Evolutionary conservation across 257 asterid species (phyloP).

Genomic region (Rehmannia glutinosa): DNA sequence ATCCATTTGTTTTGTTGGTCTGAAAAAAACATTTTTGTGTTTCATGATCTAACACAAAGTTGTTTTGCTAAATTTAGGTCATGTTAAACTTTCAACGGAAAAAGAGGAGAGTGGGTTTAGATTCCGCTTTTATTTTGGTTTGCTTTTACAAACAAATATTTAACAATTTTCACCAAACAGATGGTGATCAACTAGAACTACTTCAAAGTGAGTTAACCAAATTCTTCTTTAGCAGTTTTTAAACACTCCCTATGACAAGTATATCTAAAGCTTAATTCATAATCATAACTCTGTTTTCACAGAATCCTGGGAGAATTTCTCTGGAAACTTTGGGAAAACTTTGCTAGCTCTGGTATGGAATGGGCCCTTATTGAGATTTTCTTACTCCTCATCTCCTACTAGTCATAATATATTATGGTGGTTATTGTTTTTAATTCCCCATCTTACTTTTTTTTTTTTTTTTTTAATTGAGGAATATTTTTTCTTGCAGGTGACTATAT

Average conservation of each 20-base stretch:
- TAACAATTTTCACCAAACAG: conserved; percentile 50
- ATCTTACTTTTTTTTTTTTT: too few relatives aligned
- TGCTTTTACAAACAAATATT: too few relatives aligned
- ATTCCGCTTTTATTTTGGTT: too few relatives aligned
- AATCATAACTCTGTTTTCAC: conserved; percentile 5
- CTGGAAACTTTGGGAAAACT: conserved; percentile 77
- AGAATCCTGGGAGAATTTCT: conserved; percentile 73
- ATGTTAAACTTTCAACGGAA: conserved; percentile 60
- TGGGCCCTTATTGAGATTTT: neutral
- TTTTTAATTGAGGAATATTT: neutral
- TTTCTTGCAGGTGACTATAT: conserved; percentile 60
- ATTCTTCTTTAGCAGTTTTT: neutral
- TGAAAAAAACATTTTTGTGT: too few relatives aligned
- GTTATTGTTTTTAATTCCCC: too few relatives aligned
- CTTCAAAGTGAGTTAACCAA: conserved; percentile 53
- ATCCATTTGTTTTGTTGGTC: too few relatives aligned
- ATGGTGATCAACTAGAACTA: conserved; percentile 77
- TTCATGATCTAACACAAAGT: neutral
- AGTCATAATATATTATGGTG: neutral
- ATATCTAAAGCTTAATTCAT: too few relatives aligned
- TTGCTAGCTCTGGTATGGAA: conserved; percentile 61
- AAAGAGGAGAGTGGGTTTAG: conserved; percentile 69
- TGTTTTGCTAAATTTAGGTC: conserved; percentile 34
- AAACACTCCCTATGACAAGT: too few relatives aligned
- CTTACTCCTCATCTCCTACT: neutral